Percentiles rank a stretch among this genome's conserved stretches.
These are phyloP conservation scores for Spatholobus suberectus DNA, from an alignment of 306 rosid species.

Conservation along the genomic window DNA sequence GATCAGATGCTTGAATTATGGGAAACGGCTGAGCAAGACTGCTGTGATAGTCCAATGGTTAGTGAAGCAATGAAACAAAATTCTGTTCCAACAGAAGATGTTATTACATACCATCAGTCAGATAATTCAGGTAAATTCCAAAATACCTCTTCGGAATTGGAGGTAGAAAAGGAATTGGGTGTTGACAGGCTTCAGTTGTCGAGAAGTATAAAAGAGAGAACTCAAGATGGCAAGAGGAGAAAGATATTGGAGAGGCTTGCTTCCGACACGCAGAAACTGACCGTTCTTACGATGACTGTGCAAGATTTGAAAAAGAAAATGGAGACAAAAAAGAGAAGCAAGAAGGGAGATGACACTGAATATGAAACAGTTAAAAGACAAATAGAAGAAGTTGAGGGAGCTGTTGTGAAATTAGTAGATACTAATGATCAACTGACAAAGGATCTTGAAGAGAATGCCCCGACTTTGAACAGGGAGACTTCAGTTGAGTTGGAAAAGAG, in stretches of 20 bases:
- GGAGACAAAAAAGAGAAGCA: slow-evolving; percentile 61
- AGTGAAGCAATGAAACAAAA: slow-evolving; percentile 44
- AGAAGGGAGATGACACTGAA: slow-evolving; percentile 56
- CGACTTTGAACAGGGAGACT: slow-evolving; percentile 47
- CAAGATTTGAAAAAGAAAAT: slow-evolving; percentile 71
- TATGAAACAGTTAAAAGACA: slow-evolving; percentile 74
- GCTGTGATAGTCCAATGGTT: slow-evolving; percentile 42
- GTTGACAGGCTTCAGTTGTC: slow-evolving; percentile 77
- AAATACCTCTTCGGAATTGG: slow-evolving; percentile 62
- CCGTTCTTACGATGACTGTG: slow-evolving; percentile 56
- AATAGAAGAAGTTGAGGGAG: slow-evolving; percentile 75
- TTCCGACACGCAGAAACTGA: slow-evolving; percentile 73
- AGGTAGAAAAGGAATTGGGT: slow-evolving; percentile 74
- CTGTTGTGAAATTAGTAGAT: slow-evolving; percentile 66
- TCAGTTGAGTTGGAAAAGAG: slow-evolving; percentile 61
- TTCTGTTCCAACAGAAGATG: slow-evolving; percentile 53
- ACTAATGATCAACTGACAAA: slow-evolving; percentile 65
- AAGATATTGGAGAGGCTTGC: slow-evolving; percentile 78
- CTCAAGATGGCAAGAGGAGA: slow-evolving; percentile 65
- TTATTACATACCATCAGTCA: slow-evolving; percentile 42
- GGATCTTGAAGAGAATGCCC: slow-evolving; percentile 60
- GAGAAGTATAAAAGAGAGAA: slow-evolving; percentile 50
- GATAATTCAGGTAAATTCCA: slow-evolving; percentile 46
- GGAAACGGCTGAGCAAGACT: slow-evolving; percentile 76
- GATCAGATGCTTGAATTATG: slow-evolving; percentile 95